Conservation (phyloP, 2,329 filamentous ascomycete species). For the Aspergillus fijiensis region DNA sequence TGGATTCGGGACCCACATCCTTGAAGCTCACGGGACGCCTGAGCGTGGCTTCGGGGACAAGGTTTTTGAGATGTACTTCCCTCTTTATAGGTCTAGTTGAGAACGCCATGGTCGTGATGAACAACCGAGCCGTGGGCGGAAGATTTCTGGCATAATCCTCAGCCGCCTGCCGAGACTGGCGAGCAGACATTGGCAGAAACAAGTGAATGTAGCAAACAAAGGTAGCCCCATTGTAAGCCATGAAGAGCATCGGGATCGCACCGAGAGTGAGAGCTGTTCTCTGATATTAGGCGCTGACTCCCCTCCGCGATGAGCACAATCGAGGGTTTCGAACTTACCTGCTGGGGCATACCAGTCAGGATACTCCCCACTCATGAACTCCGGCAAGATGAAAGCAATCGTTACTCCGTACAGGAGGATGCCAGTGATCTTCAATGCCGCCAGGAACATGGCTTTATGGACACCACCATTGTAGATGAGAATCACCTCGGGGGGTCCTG, state of each 20-base stretch:
- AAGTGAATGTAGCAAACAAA: slow-evolving; percentile 73
- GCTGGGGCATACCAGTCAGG: slow-evolving; percentile 43
- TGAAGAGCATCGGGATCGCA: slow-evolving; percentile 63
- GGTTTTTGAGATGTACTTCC: slow-evolving; percentile 44
- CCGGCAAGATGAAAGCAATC: slow-evolving; percentile 61
- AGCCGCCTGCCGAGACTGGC: slow-evolving; percentile 55
- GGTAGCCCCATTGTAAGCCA: slow-evolving; percentile 65
- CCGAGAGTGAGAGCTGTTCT: slow-evolving; percentile 58
- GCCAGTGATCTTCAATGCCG: slow-evolving; percentile 68
- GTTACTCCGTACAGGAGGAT: slow-evolving; percentile 69
- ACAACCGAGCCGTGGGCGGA: slow-evolving; percentile 44
- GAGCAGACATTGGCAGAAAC: slow-evolving; percentile 64
- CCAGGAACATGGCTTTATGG: slow-evolving; percentile 65
- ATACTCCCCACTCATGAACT: slow-evolving; percentile 50
- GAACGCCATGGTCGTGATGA: slow-evolving; percentile 48
- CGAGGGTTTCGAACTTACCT: slow-evolving; percentile 31
- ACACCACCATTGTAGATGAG: slow-evolving; percentile 76
- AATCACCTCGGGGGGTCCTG: slow-evolving; percentile 47
- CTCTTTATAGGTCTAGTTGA: slow-evolving; percentile 45
- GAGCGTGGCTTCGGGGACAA: slow-evolving; percentile 35
- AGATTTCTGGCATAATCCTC: slow-evolving; percentile 46
- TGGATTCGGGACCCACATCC: slow-evolving; percentile 36
- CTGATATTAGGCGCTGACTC: slow-evolving; percentile 4
- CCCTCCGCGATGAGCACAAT: not conserved
- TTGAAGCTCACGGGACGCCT: slow-evolving; percentile 45